Evolutionary conservation across 129 eudicot genomes (phyloP).

Genomic region (Deinandra increscens): DNA sequence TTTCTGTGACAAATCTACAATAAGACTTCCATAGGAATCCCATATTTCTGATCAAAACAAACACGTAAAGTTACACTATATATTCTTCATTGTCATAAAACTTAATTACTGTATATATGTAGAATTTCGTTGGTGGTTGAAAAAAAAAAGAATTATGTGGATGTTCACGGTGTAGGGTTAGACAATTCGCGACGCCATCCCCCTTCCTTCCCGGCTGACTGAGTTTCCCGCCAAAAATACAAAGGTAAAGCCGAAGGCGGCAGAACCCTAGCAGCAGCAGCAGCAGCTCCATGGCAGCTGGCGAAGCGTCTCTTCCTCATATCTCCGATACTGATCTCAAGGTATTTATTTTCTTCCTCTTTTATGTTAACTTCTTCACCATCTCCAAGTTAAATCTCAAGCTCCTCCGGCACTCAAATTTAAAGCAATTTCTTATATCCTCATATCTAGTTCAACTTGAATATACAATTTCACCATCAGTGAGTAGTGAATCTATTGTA

Average conservation of each 20-base stretch:
- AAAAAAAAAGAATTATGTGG: no score
- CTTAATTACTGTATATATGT: no score
- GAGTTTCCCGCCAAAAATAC: constrained; percentile 32
- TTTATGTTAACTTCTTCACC: not conserved
- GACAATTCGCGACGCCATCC: no score
- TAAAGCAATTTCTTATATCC: not conserved
- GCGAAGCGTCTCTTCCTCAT: constrained; percentile 26
- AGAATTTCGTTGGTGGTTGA: no score
- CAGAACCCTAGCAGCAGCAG: constrained; percentile 29
- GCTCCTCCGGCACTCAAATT: not conserved
- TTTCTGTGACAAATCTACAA: no score
- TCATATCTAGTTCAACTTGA: not conserved
- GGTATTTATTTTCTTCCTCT: constrained; percentile 31
- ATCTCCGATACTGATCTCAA: constrained; percentile 50
- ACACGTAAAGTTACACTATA: no score
- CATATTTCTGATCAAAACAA: no score
- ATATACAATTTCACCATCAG: not conserved
- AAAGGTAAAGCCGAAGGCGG: not conserved
- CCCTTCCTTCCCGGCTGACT: no score
- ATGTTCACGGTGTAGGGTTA: no score
- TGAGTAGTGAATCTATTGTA: not conserved
- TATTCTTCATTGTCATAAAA: no score
- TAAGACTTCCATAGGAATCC: no score
- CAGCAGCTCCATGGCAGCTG: constrained; percentile 23
- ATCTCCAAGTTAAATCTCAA: not conserved